Evolutionary conservation across 257 asterid species (phyloP), one percentile per base, ranked within the genome.

Genomic region (Euphrasia confusa): DNA sequence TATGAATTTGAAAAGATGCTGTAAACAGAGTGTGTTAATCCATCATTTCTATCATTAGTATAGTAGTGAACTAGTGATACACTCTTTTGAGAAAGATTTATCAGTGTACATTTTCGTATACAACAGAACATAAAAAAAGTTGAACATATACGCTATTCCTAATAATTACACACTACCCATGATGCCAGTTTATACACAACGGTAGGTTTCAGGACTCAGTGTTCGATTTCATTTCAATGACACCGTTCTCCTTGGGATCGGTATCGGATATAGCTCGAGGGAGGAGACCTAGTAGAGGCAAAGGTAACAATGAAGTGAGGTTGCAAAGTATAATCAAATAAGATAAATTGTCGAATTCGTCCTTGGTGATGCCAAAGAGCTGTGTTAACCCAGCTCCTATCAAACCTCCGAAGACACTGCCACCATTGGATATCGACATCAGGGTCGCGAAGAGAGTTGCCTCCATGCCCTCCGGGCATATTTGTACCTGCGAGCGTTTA

Each of bases 391-490:
- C 95, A 5, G 95, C 95, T 49, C 97, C 97, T 8, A 90, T 81
- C 37, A 90, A 60, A 40, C 97, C 90, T 4, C 97, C 97, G 2
- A 84, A 72, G 18, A 90, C 95, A 56, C 95, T 69, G 17, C 95
- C 95, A 3, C 90, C 89, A 12, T 90, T 90, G 2, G 87, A 90
- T 69, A 89, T 76, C 59, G 97, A 86, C 97, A 89, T 89, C 1
- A 89, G 88, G 4, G 97, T 86, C 4, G 97, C 97, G 8, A 89
- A 89, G 13, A 89, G 94, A 24, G 97, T 89, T 33, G 97, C 95
- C 76, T 89, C 97, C 95, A 89, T 83, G 68, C 95, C 97, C 57
- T 63, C 77, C 0, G 95, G 97, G 71, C 97, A 90, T 58, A 90
- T 68, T 75, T 42, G n/a, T n/a, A 90, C 90, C 95, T 87, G 92